Percentiles rank a stretch among this genome's conserved stretches.
Conservation (phyloP, 257 asterid genomes). For the Fraxinus cuspidata region DNA sequence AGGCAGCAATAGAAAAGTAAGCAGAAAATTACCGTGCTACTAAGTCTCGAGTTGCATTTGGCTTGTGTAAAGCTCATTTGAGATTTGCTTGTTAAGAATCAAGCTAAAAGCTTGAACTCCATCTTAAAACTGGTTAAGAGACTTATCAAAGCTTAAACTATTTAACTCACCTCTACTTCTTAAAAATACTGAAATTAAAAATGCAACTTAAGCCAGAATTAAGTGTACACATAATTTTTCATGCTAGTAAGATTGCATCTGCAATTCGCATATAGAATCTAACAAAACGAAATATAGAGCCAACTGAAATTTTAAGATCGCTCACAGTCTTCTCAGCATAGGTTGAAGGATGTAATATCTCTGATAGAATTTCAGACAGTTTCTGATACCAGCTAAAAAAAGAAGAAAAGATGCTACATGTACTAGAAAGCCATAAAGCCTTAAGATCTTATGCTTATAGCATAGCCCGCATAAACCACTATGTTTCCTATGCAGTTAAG, state of each 20-base stretch:
- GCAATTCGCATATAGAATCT: background rate
- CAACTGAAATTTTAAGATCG: background rate
- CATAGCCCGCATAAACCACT: background rate
- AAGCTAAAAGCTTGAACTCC: slow-evolving; percentile 3
- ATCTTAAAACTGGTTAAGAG: background rate
- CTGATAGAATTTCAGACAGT: background rate
- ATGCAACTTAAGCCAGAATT: background rate
- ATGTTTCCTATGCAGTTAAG: background rate
- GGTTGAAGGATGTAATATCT: slow-evolving; percentile 1
- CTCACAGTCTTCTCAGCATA: background rate
- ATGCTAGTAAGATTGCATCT: background rate
- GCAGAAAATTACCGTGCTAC: background rate
- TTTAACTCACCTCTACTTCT: background rate
- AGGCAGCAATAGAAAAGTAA: background rate
- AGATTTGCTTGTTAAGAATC: background rate
- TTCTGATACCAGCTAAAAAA: background rate
- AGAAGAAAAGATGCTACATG: background rate
- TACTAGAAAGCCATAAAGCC: background rate
- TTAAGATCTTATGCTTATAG: background rate
- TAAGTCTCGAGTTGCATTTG: background rate
- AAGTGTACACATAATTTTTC: background rate
- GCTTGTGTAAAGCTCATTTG: background rate
- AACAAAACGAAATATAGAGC: background rate
- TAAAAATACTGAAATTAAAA: background rate
- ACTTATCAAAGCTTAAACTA: background rate